These are phyloP conservation scores for Manihot esculenta DNA, from an alignment of 441 rosid genomes.

Conservation along the genomic window DNA sequence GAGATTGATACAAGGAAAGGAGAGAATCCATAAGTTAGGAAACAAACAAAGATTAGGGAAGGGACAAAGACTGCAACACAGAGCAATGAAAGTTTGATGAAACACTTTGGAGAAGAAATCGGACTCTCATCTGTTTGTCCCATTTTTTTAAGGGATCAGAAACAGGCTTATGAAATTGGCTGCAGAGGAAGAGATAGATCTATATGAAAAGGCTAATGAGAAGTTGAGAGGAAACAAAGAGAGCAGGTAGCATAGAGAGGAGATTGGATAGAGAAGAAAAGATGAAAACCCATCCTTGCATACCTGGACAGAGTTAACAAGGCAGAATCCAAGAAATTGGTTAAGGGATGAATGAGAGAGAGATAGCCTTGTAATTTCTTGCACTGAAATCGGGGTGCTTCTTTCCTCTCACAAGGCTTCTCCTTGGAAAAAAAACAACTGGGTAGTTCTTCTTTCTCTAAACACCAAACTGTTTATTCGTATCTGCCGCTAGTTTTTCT, in stretches of 20 bases:
- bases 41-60: conserved; percentile 28
- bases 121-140: conserved; percentile 25
- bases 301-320: conserved; percentile 17
- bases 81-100: conserved; percentile 29
- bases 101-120: conserved; percentile 20
- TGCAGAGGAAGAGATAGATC: conserved; percentile 6
- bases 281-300: conserved; percentile 3
- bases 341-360: neutral
- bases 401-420: neutral
- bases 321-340: conserved; percentile 4
- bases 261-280: neutral
- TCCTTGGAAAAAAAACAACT: conserved; percentile 4
- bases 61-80: conserved; percentile 28
- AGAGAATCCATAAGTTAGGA: conserved; percentile 28
- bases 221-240: neutral
- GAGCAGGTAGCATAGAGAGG: neutral
- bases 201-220: conserved; percentile 13
- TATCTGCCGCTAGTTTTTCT: conserved; percentile 28
- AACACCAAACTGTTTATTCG: conserved; percentile 20
- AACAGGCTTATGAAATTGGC: conserved; percentile 2
- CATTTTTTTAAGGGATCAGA: conserved; percentile 29
- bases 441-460: conserved; percentile 8
- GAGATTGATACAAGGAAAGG: conserved; percentile 30
- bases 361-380: neutral
- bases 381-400: neutral